Conservation (phyloP, 2,329 filamentous ascomycete species). For the Coniochaeta sp. region DNA sequence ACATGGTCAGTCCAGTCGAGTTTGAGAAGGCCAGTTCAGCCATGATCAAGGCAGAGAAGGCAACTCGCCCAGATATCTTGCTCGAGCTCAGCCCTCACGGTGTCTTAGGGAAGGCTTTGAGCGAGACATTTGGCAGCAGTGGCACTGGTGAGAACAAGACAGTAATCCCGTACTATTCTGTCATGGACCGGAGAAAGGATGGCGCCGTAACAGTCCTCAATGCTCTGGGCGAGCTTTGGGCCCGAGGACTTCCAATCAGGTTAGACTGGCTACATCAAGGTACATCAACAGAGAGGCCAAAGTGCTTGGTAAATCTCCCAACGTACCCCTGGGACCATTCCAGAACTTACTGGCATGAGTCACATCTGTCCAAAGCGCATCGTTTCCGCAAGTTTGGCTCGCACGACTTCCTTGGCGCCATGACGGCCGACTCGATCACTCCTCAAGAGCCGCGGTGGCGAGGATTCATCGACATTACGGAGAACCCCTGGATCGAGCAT, state of each 20-base stretch:
- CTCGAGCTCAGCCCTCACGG: slow-evolving; percentile 22
- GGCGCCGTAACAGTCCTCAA: not conserved
- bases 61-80: slow-evolving; percentile 5
- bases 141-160: not conserved
- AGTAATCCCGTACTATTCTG: not conserved
- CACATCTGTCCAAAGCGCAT: slow-evolving; percentile 33
- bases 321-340: slow-evolving; percentile 48
- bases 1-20: slow-evolving; percentile 13
- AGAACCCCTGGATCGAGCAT: slow-evolving; percentile 23
- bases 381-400: slow-evolving; percentile 36
- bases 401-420: slow-evolving; percentile 43
- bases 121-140: slow-evolving; percentile 20
- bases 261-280: not conserved
- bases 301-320: slow-evolving; percentile 29
- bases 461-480: slow-evolving; percentile 29
- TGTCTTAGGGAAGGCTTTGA: not conserved
- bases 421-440: slow-evolving; percentile 30
- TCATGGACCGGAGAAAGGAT: not conserved
- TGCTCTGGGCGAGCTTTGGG: not conserved
- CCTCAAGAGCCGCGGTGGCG: slow-evolving; percentile 40
- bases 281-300: not conserved
- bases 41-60: slow-evolving; percentile 3
- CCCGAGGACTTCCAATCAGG: not conserved
- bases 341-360: slow-evolving; percentile 46
- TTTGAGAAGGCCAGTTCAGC: slow-evolving; percentile 9